Conservation (phyloP, 257 asterid genomes). For the Lycium ferocissimum region DNA sequence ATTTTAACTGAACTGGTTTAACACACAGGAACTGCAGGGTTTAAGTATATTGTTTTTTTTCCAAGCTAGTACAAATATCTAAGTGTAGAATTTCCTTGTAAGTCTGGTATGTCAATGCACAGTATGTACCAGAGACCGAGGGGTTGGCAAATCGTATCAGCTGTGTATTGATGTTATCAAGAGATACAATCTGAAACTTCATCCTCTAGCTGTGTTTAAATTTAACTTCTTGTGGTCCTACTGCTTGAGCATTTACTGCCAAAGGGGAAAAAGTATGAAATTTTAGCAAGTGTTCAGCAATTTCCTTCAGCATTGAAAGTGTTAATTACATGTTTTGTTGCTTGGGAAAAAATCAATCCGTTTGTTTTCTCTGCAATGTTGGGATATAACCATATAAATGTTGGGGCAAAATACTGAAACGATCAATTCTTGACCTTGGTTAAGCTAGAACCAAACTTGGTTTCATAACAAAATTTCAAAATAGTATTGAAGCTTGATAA, state of each 20-base stretch:
- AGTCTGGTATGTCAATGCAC: not conserved
- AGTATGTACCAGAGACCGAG: not conserved
- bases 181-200: not conserved
- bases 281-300: not conserved
- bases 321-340: not conserved
- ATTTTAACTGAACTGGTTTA: not conserved
- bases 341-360: not conserved
- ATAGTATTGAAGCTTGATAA: not conserved
- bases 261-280: not conserved
- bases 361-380: not conserved
- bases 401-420: not conserved
- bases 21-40: not conserved
- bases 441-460: not conserved
- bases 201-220: not conserved
- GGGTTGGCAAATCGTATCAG: not conserved
- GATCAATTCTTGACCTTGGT: not conserved
- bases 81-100: not conserved
- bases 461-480: not conserved
- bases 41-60: not conserved
- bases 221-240: not conserved
- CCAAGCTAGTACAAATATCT: conserved; percentile 11
- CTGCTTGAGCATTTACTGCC: not conserved
- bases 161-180: not conserved
- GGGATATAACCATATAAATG: not conserved
- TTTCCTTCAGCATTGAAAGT: not conserved